Percentiles rank a stretch among this genome's conserved stretches.
These are phyloP conservation scores for Angophora floribunda DNA, from an alignment of 345 rosid species.

Conservation along the genomic window DNA sequence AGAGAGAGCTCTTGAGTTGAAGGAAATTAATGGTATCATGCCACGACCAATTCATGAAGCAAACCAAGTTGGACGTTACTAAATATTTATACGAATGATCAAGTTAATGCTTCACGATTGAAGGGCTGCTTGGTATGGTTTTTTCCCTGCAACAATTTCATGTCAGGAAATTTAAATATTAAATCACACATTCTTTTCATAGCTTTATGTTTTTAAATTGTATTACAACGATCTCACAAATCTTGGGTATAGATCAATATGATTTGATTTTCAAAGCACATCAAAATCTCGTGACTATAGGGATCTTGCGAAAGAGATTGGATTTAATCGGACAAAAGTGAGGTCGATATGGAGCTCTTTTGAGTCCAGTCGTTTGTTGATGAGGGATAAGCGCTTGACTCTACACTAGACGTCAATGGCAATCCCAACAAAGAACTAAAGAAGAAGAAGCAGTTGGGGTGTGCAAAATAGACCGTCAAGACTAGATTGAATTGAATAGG, in stretches of 20 bases:
- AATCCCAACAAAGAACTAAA: background rate
- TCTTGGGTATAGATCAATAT: fast-evolving
- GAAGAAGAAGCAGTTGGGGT: background rate
- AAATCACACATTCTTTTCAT: background rate
- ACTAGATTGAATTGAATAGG: too few species aligned
- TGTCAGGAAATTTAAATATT: background rate
- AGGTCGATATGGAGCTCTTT: background rate
- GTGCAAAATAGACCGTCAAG: too few species aligned
- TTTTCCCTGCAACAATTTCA: background rate
- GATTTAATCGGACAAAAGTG: background rate
- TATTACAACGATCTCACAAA: fast-evolving
- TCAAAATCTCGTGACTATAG: background rate
- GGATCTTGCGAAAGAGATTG: background rate
- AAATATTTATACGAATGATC: background rate
- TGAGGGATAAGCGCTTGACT: background rate
- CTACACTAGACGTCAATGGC: background rate
- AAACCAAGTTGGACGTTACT: background rate
- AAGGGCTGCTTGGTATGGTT: background rate
- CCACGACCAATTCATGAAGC: background rate
- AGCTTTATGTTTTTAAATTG: background rate
- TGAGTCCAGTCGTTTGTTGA: background rate
- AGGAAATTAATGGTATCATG: too few species aligned
- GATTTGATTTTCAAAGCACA: too few species aligned
- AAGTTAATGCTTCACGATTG: background rate
- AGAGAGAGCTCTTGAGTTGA: too few species aligned